A percentile compares a stretch with the other conserved stretches of the same genome.
Evolutionary conservation across 495 filamentous ascomycete species (phyloP).

Genomic region (Aspergillus homomorphus): DNA sequence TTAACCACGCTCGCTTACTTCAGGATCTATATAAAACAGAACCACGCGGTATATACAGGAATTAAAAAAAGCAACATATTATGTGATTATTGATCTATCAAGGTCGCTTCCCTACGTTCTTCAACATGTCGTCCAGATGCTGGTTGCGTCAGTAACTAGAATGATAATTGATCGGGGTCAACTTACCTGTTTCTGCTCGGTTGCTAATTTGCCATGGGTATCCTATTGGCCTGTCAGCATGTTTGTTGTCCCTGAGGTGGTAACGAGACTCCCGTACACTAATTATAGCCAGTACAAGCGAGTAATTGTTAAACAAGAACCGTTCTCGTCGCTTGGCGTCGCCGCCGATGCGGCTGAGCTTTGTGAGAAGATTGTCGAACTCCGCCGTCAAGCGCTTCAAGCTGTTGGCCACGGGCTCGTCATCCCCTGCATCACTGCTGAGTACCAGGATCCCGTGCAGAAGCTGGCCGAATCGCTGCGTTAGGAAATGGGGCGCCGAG

Average conservation of each 20-base stretch:
- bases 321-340: conserved; percentile 78
- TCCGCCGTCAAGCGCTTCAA: conserved; percentile 71
- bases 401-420: conserved; percentile 84
- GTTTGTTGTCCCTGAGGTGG: too few species aligned
- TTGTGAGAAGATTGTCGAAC: conserved; percentile 72
- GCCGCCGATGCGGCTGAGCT: conserved; percentile 62
- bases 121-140: conserved; percentile 48
- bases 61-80: not conserved
- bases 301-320: conserved; percentile 93
- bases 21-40: too few species aligned
- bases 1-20: too few species aligned
- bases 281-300: conserved; percentile 85
- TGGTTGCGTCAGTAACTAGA: conserved; percentile 17
- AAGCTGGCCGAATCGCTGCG: conserved; percentile 89
- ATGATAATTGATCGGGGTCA: not conserved
- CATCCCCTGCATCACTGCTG: conserved; percentile 82
- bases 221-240: conserved; percentile 47
- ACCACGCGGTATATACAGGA: not conserved
- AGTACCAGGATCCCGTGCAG: conserved; percentile 78
- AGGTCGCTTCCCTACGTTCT: conserved; percentile 38
- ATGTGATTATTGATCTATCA: not conserved
- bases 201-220: conserved; percentile 72
- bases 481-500: conserved; percentile 85
- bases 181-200: conserved; percentile 61
- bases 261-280: conserved; percentile 43